These are phyloP conservation scores for Fusarium vanettenii DNA, from an alignment of 2,329 filamentous ascomycete genomes.

Conservation along the genomic window DNA sequence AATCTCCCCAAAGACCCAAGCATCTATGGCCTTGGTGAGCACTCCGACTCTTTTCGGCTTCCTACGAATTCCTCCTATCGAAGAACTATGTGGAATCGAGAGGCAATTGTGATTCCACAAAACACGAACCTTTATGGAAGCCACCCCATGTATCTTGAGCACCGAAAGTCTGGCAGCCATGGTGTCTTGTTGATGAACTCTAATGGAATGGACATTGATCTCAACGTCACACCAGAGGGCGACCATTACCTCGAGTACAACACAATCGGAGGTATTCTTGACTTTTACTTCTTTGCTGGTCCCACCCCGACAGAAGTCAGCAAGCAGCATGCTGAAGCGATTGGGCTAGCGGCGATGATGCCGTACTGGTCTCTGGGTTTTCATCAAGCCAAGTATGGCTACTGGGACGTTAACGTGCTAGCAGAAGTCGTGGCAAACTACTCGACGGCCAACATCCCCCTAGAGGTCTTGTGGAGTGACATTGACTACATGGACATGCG, in stretches of 20 bases:
- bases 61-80: neutral
- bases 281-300: conserved; percentile 83
- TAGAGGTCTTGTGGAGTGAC: conserved; percentile 79
- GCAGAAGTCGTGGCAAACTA: conserved; percentile 76
- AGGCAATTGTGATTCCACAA: conserved; percentile 71
- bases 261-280: conserved; percentile 79
- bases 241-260: conserved; percentile 85
- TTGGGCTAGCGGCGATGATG: conserved; percentile 81
- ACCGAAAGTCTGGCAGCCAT: conserved; percentile 63
- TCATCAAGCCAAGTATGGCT: conserved; percentile 87
- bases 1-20: neutral
- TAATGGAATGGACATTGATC: conserved; percentile 79
- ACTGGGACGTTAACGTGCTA: conserved; percentile 76
- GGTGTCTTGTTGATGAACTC: conserved; percentile 82
- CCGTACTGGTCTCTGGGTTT: conserved; percentile 86
- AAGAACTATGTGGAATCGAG: conserved; percentile 77
- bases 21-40: conserved; percentile 5
- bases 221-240: conserved; percentile 67
- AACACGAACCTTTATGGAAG: conserved; percentile 79
- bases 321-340: conserved; percentile 74
- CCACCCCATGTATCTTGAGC: conserved; percentile 82
- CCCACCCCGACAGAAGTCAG: conserved; percentile 76
- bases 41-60: neutral
- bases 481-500: conserved; percentile 75
- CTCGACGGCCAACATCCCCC: conserved; percentile 70